A percentile compares a stretch with the other conserved stretches of the same genome.
Conservation (phyloP, 768 basidiomycete genomes). For the Chalciporus sphaerocephalus region DNA sequence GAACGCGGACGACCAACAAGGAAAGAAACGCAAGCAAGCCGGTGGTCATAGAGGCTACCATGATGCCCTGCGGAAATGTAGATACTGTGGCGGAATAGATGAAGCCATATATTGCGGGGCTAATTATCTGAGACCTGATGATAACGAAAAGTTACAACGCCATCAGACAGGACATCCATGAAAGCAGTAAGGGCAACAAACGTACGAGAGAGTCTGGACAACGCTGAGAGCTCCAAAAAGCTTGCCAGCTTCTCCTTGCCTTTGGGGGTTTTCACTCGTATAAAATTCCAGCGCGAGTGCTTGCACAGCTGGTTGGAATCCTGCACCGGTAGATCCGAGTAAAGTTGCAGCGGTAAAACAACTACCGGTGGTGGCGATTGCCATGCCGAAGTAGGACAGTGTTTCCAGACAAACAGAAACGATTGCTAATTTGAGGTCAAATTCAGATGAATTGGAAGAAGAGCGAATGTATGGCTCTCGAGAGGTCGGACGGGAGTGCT, state of each 20-base stretch:
- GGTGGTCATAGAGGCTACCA: conserved; percentile 49
- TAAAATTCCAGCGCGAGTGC: conserved; percentile 71
- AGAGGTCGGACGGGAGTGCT: conserved; percentile 4
- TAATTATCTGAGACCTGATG: conserved; percentile 58
- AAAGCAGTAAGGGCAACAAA: neutral
- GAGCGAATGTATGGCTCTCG: neutral
- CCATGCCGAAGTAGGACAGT: conserved; percentile 47
- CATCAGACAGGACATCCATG: neutral
- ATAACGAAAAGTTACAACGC: neutral
- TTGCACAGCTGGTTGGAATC: conserved; percentile 62
- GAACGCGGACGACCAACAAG: conserved; percentile 46
- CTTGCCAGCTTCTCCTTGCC: conserved; percentile 54
- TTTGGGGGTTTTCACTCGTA: conserved; percentile 41
- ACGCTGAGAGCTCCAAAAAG: conserved; percentile 82
- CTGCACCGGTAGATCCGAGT: conserved; percentile 55
- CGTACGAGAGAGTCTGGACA: conserved; percentile 61
- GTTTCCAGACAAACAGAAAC: conserved; percentile 57
- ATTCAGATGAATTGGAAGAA: conserved; percentile 38
- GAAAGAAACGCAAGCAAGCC: conserved; percentile 41
- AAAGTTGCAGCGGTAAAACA: conserved; percentile 50
- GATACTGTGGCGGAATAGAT: conserved; percentile 70
- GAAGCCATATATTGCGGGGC: conserved; percentile 68
- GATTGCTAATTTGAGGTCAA: conserved; percentile 71
- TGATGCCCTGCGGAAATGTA: conserved; percentile 63
- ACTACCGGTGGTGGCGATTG: conserved; percentile 40